phyloP scores from a whole-genome alignment of 2,329 filamentous ascomycete species.

The Cordyceps cateniannulata region DNA sequence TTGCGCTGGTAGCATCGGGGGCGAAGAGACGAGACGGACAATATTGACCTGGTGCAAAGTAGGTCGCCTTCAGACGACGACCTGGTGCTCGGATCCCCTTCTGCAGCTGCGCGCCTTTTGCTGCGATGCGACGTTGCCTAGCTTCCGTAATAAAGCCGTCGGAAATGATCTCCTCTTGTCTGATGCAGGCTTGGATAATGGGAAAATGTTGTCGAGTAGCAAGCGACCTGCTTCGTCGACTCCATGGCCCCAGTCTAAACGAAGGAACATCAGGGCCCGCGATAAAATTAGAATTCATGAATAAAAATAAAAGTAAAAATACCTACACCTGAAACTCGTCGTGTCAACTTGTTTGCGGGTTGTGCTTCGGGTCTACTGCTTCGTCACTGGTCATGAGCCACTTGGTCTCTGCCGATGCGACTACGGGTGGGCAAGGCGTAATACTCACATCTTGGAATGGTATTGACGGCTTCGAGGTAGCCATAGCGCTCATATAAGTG shows the following conservation, averaged over 20 bases:
- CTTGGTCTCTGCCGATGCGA: too few relatives aligned
- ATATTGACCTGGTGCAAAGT: background rate
- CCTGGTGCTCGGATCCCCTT: background rate
- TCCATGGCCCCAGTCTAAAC: background rate
- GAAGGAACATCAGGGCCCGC: background rate
- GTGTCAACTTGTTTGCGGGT: too few relatives aligned
- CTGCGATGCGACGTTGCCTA: background rate
- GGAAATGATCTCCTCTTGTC: background rate
- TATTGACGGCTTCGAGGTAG: too few relatives aligned
- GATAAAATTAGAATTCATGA: background rate
- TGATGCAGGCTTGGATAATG: background rate
- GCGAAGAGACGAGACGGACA: background rate
- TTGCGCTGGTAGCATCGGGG: background rate
- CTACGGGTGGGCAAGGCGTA: too few relatives aligned
- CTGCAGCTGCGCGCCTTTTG: background rate
- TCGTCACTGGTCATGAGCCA: too few relatives aligned
- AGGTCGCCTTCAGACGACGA: background rate
- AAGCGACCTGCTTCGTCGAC: background rate
- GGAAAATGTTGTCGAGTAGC: too few relatives aligned
- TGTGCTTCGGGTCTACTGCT: too few relatives aligned
- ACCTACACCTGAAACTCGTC: too few relatives aligned
- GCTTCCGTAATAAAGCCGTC: background rate
- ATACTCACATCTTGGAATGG: too few relatives aligned
- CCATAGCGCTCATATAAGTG: too few relatives aligned
- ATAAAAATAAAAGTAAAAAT: too few relatives aligned